phyloP scores from a whole-genome alignment of 140 eudicot species.

The Oenanthe javanica region DNA sequence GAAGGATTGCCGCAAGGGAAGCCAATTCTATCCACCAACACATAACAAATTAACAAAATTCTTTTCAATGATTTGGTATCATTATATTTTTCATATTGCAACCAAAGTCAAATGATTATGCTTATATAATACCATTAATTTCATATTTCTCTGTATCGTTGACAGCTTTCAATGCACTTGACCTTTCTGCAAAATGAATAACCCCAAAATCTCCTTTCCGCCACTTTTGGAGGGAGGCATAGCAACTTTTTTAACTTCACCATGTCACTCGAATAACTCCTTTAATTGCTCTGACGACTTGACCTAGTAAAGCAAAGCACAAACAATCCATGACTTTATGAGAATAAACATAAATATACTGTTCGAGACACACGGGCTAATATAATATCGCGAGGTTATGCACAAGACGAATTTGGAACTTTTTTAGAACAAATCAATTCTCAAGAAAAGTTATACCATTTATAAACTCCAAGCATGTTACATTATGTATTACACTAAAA shows the following conservation, averaged over 20 bases:
- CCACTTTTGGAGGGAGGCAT: conserved; percentile 89
- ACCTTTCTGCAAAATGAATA: conserved; percentile 92
- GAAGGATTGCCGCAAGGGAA: conserved; percentile 40
- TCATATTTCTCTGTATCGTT: conserved; percentile 83
- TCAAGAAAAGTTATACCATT: neutral
- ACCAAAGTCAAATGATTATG: neutral
- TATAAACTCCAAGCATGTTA: too few relatives aligned
- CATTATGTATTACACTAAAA: too few relatives aligned
- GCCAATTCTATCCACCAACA: neutral
- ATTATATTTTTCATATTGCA: neutral
- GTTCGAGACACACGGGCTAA: neutral
- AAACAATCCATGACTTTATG: neutral
- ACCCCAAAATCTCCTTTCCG: conserved; percentile 89
- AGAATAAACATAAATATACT: neutral
- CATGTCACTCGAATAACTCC: conserved; percentile 86
- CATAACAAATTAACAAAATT: neutral
- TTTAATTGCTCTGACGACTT: conserved; percentile 71
- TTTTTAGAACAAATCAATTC: neutral
- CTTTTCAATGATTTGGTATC: neutral
- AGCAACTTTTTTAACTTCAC: conserved; percentile 88
- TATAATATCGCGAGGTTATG: neutral
- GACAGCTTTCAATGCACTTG: conserved; percentile 86
- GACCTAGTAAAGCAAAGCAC: conserved; percentile 39
- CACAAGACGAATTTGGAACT: neutral
- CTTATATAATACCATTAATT: conserved; percentile 53